Conservation (phyloP, 2,329 filamentous ascomycete genomes). For the Furcasterigmium sp. region DNA sequence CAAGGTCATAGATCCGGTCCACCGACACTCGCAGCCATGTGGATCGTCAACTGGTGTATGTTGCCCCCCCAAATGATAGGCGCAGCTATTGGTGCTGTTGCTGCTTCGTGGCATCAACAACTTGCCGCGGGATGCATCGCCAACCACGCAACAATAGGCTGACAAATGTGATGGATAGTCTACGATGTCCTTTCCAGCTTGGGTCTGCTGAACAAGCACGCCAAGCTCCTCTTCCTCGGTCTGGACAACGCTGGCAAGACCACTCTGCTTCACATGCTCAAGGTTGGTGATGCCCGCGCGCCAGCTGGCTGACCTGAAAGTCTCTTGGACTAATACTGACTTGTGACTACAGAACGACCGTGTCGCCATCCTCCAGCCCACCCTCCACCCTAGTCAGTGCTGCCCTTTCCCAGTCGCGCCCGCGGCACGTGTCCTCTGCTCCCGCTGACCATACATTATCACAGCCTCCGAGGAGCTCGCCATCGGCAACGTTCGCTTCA, state of each 20-base stretch:
- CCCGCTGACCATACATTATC: constrained; percentile 11
- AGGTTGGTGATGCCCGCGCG: constrained; percentile 50
- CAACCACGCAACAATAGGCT: constrained; percentile 10
- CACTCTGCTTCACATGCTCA: constrained; percentile 89
- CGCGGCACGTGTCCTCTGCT: constrained; percentile 16
- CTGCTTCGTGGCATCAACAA: not conserved
- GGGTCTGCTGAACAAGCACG: constrained; percentile 90
- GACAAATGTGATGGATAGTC: constrained; percentile 41
- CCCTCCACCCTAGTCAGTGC: constrained; percentile 79
- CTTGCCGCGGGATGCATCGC: not conserved
- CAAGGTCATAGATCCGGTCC: constrained; percentile 13
- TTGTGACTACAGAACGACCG: constrained; percentile 67
- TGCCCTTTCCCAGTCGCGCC: not conserved
- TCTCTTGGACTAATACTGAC: not conserved
- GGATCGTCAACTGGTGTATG: constrained; percentile 95
- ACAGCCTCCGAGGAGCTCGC: constrained; percentile 84
- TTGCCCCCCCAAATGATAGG: constrained; percentile 21
- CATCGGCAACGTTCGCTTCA: constrained; percentile 91
- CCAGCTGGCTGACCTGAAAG: not conserved
- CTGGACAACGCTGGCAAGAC: constrained; percentile 95
- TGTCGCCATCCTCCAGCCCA: constrained; percentile 85
- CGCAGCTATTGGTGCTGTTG: too few relatives aligned
- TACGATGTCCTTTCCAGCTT: constrained; percentile 86
- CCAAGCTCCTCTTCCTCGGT: constrained; percentile 88
- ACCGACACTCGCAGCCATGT: constrained; percentile 55